These are phyloP conservation scores for Debaryomycetaceae sp. DNA, from an alignment of 1,139 yeast genomes.

Conservation along the genomic window DNA sequence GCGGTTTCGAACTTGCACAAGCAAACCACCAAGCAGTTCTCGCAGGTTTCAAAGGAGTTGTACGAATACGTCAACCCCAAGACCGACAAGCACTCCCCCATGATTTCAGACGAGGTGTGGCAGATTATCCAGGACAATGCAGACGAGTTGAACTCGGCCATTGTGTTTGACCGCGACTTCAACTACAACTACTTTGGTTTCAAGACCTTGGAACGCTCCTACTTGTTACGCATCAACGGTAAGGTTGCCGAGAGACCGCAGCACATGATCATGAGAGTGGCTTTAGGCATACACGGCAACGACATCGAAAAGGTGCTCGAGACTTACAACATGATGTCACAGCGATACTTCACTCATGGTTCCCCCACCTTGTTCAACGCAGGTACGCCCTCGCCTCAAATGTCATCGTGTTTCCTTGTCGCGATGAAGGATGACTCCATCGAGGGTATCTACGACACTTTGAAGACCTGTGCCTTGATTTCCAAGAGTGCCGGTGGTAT, in stretches of 20 bases:
- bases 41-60: conserved; percentile 68
- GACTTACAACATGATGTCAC: conserved; percentile 81
- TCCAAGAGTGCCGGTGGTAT: conserved; percentile 92
- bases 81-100: conserved; percentile 66
- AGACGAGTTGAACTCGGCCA: conserved; percentile 74
- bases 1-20: conserved; percentile 90
- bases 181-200: conserved; percentile 81
- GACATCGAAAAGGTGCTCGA: conserved; percentile 70
- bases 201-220: conserved; percentile 83
- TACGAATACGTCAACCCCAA: conserved; percentile 72
- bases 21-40: conserved; percentile 86
- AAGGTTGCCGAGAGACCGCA: conserved; percentile 87
- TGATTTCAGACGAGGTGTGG: conserved; percentile 72
- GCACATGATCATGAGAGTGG: conserved; percentile 84
- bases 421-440: conserved; percentile 90
- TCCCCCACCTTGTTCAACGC: conserved; percentile 89
- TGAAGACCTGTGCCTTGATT: conserved; percentile 80
- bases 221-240: conserved; percentile 65
- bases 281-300: conserved; percentile 80
- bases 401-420: conserved; percentile 85
- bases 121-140: conserved; percentile 58
- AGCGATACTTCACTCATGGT: conserved; percentile 80
- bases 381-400: conserved; percentile 82
- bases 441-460: conserved; percentile 84
- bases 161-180: conserved; percentile 80